These are phyloP conservation scores for Basidiobolus meristosporus DNA, from an alignment of 371 early-diverging fungal species.

Conservation along the genomic window DNA sequence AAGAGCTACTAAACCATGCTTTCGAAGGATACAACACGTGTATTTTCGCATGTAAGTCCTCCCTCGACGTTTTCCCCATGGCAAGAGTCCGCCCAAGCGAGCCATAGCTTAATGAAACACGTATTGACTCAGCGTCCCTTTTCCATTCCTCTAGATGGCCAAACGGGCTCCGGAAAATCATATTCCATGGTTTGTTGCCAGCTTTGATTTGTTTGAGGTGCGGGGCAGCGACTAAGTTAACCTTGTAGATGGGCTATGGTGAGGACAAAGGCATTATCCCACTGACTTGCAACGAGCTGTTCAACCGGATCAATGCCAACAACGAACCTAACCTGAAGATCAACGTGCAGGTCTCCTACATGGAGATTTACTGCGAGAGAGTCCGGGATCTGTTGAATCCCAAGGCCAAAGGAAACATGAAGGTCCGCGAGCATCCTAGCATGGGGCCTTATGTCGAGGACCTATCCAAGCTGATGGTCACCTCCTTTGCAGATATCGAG, in stretches of 20 bases:
- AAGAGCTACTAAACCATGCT: constrained; percentile 63
- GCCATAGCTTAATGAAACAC: no score
- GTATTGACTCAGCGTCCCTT: neutral
- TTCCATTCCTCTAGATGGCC: constrained; percentile 36
- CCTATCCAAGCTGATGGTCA: constrained; percentile 62
- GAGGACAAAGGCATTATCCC: constrained; percentile 72
- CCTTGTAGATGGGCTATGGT: constrained; percentile 37
- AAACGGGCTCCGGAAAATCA: constrained; percentile 72
- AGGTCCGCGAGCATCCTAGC: constrained; percentile 74
- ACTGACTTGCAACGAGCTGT: constrained; percentile 58
- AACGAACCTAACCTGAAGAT: constrained; percentile 24
- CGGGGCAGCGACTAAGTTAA: constrained; percentile 15
- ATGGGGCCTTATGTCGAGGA: constrained; percentile 90
- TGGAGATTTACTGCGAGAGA: constrained; percentile 74
- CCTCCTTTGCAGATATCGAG: constrained; percentile 51
- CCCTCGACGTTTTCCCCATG: no score
- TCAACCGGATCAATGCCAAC: constrained; percentile 29
- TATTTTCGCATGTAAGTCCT: constrained; percentile 58
- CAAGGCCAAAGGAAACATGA: constrained; percentile 49
- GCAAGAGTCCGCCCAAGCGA: no score
- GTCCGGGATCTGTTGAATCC: constrained; percentile 81
- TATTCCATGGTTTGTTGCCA: constrained; percentile 49
- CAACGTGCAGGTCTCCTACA: constrained; percentile 67
- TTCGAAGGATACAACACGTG: constrained; percentile 76
- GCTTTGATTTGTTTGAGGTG: constrained; percentile 2